A percentile compares a stretch with the other conserved stretches of the same genome.
Conservation (phyloP, 164 flowering plant genomes). For the Vitis cinerea region DNA sequence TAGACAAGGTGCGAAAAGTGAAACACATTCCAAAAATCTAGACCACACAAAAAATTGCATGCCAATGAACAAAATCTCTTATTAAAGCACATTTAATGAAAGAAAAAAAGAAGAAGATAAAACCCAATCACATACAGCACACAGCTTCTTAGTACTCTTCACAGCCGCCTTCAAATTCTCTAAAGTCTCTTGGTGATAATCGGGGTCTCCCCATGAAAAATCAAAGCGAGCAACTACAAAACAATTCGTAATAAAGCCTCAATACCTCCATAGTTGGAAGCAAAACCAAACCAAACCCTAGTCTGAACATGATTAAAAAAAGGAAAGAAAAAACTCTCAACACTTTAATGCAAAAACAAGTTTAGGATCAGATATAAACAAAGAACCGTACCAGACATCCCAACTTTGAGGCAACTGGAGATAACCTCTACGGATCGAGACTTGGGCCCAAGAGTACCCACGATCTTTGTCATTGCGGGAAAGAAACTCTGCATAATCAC, state of each 20-base stretch:
- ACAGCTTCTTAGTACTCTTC: constrained; percentile 82
- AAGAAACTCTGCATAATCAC: constrained; percentile 56
- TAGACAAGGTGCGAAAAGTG: too few relatives aligned
- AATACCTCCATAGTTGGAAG: background rate
- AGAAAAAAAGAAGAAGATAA: background rate
- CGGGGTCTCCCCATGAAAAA: constrained; percentile 83
- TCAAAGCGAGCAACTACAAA: constrained; percentile 85
- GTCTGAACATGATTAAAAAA: background rate
- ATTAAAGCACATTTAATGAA: background rate
- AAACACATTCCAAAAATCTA: too few relatives aligned
- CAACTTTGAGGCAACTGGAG: constrained; percentile 77
- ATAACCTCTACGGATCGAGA: constrained; percentile 80
- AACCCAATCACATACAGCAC: constrained; percentile 61
- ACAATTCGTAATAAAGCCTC: background rate
- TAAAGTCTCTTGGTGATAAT: constrained; percentile 83
- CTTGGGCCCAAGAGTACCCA: constrained; percentile 82
- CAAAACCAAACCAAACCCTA: background rate
- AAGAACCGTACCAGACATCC: constrained; percentile 80
- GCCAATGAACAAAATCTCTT: background rate
- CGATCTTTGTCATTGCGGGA: constrained; percentile 88
- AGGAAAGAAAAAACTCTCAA: background rate
- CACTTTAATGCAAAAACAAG: background rate
- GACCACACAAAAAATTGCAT: too few relatives aligned
- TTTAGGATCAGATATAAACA: background rate
- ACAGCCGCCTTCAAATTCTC: constrained; percentile 82